These are phyloP conservation scores for Mucor velutinosus DNA, from an alignment of 371 early-diverging fungal genomes.

Conservation along the genomic window DNA sequence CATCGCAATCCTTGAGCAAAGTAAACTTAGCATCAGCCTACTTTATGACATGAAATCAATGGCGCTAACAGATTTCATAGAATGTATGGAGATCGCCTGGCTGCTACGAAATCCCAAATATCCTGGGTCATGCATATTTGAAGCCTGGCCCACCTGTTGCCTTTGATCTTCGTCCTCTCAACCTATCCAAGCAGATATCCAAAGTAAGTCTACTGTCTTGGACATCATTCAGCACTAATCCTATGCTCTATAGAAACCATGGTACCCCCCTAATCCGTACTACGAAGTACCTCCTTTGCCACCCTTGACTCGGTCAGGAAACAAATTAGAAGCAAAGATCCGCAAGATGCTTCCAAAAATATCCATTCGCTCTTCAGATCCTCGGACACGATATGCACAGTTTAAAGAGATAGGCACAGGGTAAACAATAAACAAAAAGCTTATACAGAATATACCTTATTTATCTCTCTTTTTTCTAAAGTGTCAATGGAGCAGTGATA, in stretches of 20 bases:
- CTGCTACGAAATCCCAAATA: conserved; percentile 32
- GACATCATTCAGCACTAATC: background rate
- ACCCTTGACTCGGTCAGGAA: conserved; percentile 34
- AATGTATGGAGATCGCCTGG: conserved; percentile 37
- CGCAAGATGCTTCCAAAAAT: conserved; percentile 43
- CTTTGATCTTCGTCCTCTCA: conserved; percentile 35
- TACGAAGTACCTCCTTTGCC: conserved; percentile 40
- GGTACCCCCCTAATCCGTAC: conserved; percentile 51
- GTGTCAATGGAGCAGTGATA: conserved; percentile 55
- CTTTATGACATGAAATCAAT: background rate
- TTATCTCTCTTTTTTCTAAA: conserved; percentile 3
- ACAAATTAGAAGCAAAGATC: conserved; percentile 43
- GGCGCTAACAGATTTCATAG: conserved; percentile 7
- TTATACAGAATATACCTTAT: background rate
- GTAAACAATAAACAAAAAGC: conserved; percentile 25
- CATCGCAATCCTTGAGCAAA: conserved; percentile 22
- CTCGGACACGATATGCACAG: conserved; percentile 38
- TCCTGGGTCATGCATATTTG: conserved; percentile 35
- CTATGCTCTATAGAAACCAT: conserved; percentile 35
- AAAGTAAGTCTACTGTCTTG: conserved; percentile 26
- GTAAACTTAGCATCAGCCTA: too few relatives aligned
- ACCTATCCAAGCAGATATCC: conserved; percentile 36
- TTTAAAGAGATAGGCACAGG: conserved; percentile 58
- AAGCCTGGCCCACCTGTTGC: conserved; percentile 29
- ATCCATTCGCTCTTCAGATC: conserved; percentile 36